These are phyloP conservation scores for Mycena galopus DNA, from an alignment of 768 basidiomycete genomes.

Conservation along the genomic window DNA sequence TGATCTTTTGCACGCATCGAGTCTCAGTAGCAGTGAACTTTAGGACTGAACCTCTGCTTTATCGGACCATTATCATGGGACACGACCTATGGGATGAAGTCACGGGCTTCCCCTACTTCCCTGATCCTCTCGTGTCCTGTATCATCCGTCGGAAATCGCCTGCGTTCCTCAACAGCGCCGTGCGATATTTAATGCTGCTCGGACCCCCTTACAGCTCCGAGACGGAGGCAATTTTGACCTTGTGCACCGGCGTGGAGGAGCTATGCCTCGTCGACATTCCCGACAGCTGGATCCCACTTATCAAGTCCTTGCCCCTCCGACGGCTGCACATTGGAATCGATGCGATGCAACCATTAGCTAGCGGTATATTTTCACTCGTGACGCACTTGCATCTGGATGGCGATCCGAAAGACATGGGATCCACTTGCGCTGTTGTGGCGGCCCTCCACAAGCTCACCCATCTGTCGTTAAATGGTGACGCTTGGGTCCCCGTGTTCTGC, in stretches of 20 bases:
- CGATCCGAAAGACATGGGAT: background rate
- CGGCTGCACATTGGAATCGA: background rate
- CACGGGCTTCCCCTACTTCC: background rate
- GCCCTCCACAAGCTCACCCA: background rate
- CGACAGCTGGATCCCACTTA: background rate
- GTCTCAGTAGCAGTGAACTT: background rate
- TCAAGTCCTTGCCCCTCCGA: background rate
- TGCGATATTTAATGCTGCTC: background rate
- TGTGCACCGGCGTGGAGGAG: background rate
- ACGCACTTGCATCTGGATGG: background rate
- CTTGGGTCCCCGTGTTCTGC: background rate
- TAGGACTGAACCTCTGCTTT: constrained; percentile 16
- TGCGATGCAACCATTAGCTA: background rate
- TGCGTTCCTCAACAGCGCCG: background rate
- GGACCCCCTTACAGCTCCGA: too few relatives aligned
- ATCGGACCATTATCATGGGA: background rate
- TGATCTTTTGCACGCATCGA: too few relatives aligned
- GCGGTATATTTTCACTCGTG: background rate
- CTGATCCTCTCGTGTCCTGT: background rate
- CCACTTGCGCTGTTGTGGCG: background rate
- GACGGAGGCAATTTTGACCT: background rate
- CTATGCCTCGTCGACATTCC: background rate
- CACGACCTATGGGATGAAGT: background rate
- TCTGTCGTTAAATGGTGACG: background rate
- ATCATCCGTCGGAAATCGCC: background rate